Conservation (phyloP, 352 stramenopile species). For the Phytophthora rubi region DNA sequence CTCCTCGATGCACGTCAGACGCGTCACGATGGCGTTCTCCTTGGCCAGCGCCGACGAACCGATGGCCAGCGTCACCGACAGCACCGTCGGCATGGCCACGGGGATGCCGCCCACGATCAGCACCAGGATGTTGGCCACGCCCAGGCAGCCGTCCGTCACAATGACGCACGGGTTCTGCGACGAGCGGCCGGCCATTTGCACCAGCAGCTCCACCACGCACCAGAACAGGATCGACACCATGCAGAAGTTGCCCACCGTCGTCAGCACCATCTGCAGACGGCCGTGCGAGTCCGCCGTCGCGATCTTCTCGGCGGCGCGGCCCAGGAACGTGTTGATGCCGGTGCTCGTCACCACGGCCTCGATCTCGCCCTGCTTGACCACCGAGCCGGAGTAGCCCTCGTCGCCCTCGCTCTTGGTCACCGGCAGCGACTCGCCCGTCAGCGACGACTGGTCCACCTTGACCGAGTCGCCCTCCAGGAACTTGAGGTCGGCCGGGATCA, state of each 20-base stretch:
- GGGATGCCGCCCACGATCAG: conserved; percentile 93
- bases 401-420: conserved; percentile 83
- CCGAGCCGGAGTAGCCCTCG: conserved; percentile 78
- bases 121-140: conserved; percentile 79
- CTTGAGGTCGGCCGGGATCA: conserved; percentile 91
- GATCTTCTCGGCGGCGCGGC: conserved; percentile 83
- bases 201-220: conserved; percentile 84
- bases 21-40: conserved; percentile 93
- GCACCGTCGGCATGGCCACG: conserved; percentile 94
- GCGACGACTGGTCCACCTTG: conserved; percentile 89
- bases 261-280: conserved; percentile 91
- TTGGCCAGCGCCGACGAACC: conserved; percentile 89
- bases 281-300: conserved; percentile 64
- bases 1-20: conserved; percentile 93
- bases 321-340: conserved; percentile 90
- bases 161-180: conserved; percentile 83
- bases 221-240: conserved; percentile 82
- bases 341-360: conserved; percentile 91
- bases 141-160: conserved; percentile 66
- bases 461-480: conserved; percentile 77
- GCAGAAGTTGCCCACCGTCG: conserved; percentile 91
- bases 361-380: conserved; percentile 88
- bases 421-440: conserved; percentile 93
- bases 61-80: conserved; percentile 92
- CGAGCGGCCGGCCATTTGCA: conserved; percentile 69